A percentile compares a stretch with the other conserved stretches of the same genome.
These are phyloP conservation scores for Rhizophagus prolifer DNA, from an alignment of 192 early-diverging fungal genomes.

Conservation along the genomic window DNA sequence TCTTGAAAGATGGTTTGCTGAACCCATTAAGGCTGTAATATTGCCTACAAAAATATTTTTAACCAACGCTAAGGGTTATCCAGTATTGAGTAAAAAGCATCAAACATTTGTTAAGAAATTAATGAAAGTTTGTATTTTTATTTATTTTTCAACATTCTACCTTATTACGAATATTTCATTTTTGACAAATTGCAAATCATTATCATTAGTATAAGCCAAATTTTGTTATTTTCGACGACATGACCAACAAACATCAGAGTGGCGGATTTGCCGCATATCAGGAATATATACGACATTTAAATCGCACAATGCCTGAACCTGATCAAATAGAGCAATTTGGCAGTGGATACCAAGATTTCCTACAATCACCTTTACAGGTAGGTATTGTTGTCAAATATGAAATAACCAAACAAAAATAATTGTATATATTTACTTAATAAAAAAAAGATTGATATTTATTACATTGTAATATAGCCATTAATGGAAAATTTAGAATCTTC, in stretches of 20 bases:
- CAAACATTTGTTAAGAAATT: constrained; percentile 68
- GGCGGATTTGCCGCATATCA: constrained; percentile 61
- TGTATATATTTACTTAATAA: too few species aligned
- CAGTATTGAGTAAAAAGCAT: constrained; percentile 79
- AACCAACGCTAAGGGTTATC: constrained; percentile 78
- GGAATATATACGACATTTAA: constrained; percentile 80
- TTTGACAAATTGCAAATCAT: not conserved
- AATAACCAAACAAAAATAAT: too few species aligned
- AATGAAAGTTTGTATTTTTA: constrained; percentile 34
- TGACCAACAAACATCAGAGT: constrained; percentile 29
- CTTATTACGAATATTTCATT: not conserved
- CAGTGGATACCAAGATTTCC: constrained; percentile 85
- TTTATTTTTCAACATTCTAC: constrained; percentile 35
- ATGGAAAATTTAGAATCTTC: constrained; percentile 93
- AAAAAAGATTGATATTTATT: not conserved
- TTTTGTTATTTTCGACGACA: constrained; percentile 36
- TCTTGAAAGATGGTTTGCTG: constrained; percentile 76
- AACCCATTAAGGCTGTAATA: constrained; percentile 80
- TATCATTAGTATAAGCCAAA: constrained; percentile 27
- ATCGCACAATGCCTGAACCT: constrained; percentile 56
- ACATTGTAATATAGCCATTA: constrained; percentile 64
- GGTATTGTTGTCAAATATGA: too few species aligned
- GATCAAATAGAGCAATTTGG: constrained; percentile 74
- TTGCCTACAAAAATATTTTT: constrained; percentile 74
- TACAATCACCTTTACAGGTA: constrained; percentile 75